Base-by-base conservation (phyloP, 208 protist species). In the Wallacemonas collosoma region DNA sequence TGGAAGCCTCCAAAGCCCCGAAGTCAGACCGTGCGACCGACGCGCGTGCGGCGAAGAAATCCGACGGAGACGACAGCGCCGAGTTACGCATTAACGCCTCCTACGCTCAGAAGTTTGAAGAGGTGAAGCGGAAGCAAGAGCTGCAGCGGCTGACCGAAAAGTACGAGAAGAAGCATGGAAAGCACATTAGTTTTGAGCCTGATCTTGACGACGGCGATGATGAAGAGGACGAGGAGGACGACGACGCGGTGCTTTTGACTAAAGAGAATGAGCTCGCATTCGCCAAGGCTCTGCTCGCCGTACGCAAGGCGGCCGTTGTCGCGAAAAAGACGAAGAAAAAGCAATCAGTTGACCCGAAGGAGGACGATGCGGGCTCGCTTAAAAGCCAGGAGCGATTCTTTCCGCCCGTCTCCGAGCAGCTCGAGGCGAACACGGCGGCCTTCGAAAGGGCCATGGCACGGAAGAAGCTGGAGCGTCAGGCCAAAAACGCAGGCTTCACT, bases 101-200 rank as follows among this genome's bases (percentile, higher is more conserved):
- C 41, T 97, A 93, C 76, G 93, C 93, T 14, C 71, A 76, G 9
- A 88, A 91, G 66, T 97, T 93, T 62, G 93, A 96, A 60, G 79
- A 91, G 66, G 86, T 94, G 74, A 97, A 97, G 81, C 85, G 91
- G 35, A 89, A 92, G 72, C 85, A 97, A 69, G 93, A 97, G 71
- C 75, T 95, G 15, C 89, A 93, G 68, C 83, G 73, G n/a, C 79
- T 97, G 11, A 90, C 85, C 12, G 80, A 91, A 58, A 97, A 95
- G 79, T 95, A 95, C 80, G 85, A 82, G 45, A 80, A 90, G 26
- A 76, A 83, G 26, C 76, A 87, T 9, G 75, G 69, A 8, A 75
- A 73, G 51, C 50, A 53, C 17, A 15, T 54, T 15, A 44, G 6
- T 9, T 68, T 61, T 43, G 68, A 74, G 26, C 50, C 55, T 26